Evolutionary conservation across 805 yeast species (phyloP), one percentile per base, ranked within the genome.

Genomic region (Candida broadrunensis): DNA sequence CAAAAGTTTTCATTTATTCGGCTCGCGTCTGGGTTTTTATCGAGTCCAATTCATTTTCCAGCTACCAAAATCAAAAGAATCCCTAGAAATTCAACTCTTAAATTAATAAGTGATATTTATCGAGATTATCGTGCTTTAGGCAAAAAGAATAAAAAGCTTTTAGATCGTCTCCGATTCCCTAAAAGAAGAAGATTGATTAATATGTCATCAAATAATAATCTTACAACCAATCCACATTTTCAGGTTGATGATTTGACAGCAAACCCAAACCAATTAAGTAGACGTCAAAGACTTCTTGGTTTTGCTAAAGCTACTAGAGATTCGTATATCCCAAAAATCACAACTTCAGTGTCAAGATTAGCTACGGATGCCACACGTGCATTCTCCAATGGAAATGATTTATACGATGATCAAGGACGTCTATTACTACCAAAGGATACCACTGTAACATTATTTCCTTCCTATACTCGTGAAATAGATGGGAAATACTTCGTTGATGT

Each of bases 221-320:
- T 19, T 3, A 3, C 21, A 5, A 16, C 18, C 13, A 4, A n/a
- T 16, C 13, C 21, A 4, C 14, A 5, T 13, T 5, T n/a, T 12
- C 8, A 13, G 5, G 6, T 5, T 6, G 25, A 13, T 13, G 35
- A 18, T n/a, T 9, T 6, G 4, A 9, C 15, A 8, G 19, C 34
- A 9, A 5, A 17, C 8, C 18, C 12, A 27, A 29, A 19, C 26
- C 39, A 36, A 25, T 25, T 20, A 4, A 61, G 67, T 2, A 66
- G 70, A 45, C 63, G 82, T 25, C 80, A 70, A 49, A 59, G 75
- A 31, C 51, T 80, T 20, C 51, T 65, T 30, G 81, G 80, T 17
- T 54, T 80, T 32, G 75, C 82, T 44, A 73, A 66, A 44, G 72
- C 76, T 4, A 78, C 85, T 8, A 68, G 78, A 48, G 83, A 79